phyloP scores from a whole-genome alignment of 768 basidiomycete genomes.

The Rhodotorula toruloides region DNA sequence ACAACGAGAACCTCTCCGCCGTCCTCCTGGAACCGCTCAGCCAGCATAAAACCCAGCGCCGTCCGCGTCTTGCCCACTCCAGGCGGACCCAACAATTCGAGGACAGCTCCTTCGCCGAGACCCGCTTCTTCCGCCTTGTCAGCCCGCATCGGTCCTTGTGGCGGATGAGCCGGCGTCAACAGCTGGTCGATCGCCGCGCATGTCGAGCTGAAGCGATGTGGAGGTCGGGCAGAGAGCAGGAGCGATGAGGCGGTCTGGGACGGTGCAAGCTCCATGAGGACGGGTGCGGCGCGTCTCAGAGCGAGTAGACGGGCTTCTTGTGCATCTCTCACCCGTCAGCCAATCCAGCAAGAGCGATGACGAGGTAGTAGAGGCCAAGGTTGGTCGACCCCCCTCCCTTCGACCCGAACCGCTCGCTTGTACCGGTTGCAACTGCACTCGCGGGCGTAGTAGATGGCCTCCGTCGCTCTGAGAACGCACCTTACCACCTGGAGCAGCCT shows the following conservation, averaged over 20 bases:
- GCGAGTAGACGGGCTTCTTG: no score
- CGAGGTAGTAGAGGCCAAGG: no score
- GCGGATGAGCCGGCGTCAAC: conserved; percentile 4
- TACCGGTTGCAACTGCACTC: no score
- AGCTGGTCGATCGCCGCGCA: conserved; percentile 24
- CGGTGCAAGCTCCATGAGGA: conserved; percentile 14
- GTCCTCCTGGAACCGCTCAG: conserved; percentile 5
- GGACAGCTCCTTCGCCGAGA: conserved; percentile 5
- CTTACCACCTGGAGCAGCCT: no score
- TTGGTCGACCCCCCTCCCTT: no score
- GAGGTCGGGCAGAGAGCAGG: conserved; percentile 2
- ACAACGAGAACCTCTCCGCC: conserved; percentile 12
- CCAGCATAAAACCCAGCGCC: conserved; percentile 16
- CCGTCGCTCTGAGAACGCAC: no score
- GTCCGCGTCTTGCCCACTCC: conserved; percentile 26
- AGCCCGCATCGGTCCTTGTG: no score
- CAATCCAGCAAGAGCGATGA: no score
- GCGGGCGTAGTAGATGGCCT: no score
- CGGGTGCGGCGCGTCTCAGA: no score
- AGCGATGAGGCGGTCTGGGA: conserved; percentile 17
- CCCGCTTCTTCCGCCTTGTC: background rate
- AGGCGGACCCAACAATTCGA: conserved; percentile 28
- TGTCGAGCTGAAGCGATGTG: conserved; percentile 16
- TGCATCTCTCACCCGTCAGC: no score
- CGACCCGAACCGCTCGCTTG: no score